A percentile compares a stretch with the other conserved stretches of the same genome.
phyloP scores from a whole-genome alignment of 2,329 filamentous ascomycete species.

The Emydomyces testavorans region DNA sequence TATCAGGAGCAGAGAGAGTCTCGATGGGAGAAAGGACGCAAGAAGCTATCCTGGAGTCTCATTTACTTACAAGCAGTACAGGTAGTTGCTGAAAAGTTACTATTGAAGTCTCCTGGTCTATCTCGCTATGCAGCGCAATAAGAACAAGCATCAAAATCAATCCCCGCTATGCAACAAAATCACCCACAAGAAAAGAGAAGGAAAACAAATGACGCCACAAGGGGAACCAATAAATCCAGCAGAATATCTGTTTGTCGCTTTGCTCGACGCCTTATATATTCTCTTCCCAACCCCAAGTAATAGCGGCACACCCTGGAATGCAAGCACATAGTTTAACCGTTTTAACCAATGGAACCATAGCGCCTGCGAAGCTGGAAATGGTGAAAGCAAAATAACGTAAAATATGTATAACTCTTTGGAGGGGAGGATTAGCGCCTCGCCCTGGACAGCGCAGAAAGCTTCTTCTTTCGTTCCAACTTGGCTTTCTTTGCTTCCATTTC shows the following conservation, averaged over 20 bases:
- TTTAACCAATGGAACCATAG: constrained; percentile 4
- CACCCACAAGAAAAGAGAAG: not conserved
- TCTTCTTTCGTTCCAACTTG: constrained; percentile 38
- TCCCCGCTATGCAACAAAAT: constrained; percentile 9
- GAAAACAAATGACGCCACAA: not conserved
- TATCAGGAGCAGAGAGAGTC: no score
- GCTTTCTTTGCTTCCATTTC: constrained; percentile 37
- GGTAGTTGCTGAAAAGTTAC: not conserved
- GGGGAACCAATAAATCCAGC: not conserved
- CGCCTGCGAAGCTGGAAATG: not conserved
- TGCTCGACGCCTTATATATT: constrained; percentile 2
- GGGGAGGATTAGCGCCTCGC: constrained; percentile 24
- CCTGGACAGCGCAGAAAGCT: constrained; percentile 30
- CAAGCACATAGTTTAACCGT: not conserved
- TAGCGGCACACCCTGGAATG: not conserved
- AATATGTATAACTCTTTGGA: not conserved
- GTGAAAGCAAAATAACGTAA: not conserved
- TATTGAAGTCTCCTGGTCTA: not conserved
- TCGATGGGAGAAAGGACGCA: no score
- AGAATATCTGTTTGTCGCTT: not conserved
- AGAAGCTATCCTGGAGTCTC: no score
- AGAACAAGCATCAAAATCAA: constrained; percentile 3
- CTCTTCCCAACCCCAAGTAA: not conserved
- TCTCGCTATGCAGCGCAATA: constrained; percentile 1
- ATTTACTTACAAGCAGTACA: no score